A percentile compares a stretch with the other conserved stretches of the same genome.
These are phyloP conservation scores for Mortierella sp. DNA, from an alignment of 371 early-diverging fungal genomes.

Conservation along the genomic window DNA sequence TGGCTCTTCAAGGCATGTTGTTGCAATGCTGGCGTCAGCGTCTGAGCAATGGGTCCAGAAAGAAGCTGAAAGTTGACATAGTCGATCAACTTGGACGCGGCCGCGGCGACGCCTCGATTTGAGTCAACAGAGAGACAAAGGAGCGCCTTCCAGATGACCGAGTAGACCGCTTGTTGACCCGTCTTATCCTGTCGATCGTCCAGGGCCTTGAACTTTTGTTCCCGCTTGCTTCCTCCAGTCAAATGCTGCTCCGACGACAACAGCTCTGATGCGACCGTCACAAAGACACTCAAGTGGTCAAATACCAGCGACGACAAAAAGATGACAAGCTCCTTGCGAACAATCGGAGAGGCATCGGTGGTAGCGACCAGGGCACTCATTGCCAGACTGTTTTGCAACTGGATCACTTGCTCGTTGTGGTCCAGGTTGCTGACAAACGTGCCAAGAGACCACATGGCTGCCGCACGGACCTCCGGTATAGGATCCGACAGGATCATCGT, in stretches of 20 bases:
- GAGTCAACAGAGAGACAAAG: slow-evolving; percentile 87
- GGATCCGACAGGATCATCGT: slow-evolving; percentile 74
- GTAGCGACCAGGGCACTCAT: slow-evolving; percentile 73
- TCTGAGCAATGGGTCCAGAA: slow-evolving; percentile 43
- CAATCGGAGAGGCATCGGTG: slow-evolving; percentile 87
- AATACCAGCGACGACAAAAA: slow-evolving; percentile 79
- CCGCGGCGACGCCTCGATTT: slow-evolving; percentile 75
- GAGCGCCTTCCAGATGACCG: slow-evolving; percentile 83
- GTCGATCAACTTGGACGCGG: slow-evolving; percentile 82
- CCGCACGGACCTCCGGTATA: slow-evolving; percentile 90
- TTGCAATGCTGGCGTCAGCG: slow-evolving; percentile 49
- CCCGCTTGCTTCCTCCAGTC: slow-evolving; percentile 31
- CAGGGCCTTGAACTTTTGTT: slow-evolving; percentile 19
- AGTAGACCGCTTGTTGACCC: slow-evolving; percentile 66
- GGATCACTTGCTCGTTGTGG: slow-evolving; percentile 77
- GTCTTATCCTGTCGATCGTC: slow-evolving; percentile 45
- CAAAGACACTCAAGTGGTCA: slow-evolving; percentile 72
- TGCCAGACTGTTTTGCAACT: slow-evolving; percentile 79
- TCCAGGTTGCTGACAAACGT: slow-evolving; percentile 84
- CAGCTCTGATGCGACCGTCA: slow-evolving; percentile 76
- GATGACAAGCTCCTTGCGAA: slow-evolving; percentile 85
- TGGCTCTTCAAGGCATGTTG: slow-evolving; percentile 36
- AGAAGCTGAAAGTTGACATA: slow-evolving; percentile 72
- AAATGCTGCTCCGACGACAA: slow-evolving; percentile 69
- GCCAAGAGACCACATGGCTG: slow-evolving; percentile 85